A percentile compares a stretch with the other conserved stretches of the same genome.
Evolutionary conservation across 805 yeast genomes (phyloP).

Genomic region (Sungouiozyma ichnusensis): DNA sequence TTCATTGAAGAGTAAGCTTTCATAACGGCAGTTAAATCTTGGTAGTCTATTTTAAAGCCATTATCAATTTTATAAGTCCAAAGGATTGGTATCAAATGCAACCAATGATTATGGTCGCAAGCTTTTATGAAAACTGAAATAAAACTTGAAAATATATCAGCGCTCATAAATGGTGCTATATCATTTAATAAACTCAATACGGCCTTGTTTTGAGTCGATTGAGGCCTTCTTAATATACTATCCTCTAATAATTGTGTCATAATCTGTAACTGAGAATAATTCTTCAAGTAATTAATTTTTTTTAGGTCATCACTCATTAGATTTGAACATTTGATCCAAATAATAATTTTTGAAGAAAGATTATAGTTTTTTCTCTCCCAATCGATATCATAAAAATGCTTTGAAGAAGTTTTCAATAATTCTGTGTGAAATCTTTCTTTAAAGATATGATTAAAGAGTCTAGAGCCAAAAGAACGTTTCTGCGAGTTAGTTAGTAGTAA

Average conservation of each 20-base stretch:
- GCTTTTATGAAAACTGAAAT: too few species aligned
- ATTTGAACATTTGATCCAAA: background rate
- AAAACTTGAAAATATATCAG: constrained; percentile 17
- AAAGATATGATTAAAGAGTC: too few species aligned
- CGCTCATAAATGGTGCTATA: too few species aligned
- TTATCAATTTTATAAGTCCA: constrained; percentile 28
- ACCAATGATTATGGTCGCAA: too few species aligned
- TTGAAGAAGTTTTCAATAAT: too few species aligned
- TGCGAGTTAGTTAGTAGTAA: too few species aligned
- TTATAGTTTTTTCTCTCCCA: background rate
- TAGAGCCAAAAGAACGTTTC: too few species aligned
- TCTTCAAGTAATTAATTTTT: too few species aligned
- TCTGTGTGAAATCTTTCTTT: too few species aligned
- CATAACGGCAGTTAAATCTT: constrained; percentile 20
- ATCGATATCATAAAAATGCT: background rate
- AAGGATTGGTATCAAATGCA: constrained; percentile 15
- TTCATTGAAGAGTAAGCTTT: constrained; percentile 14
- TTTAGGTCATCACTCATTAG: background rate
- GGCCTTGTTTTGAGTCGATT: background rate
- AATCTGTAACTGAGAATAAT: too few species aligned
- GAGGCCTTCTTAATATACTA: background rate
- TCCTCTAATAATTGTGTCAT: too few species aligned
- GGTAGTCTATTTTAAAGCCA: constrained; percentile 8
- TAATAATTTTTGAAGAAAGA: background rate
- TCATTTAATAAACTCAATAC: too few species aligned